Evolutionary conservation across 805 yeast genomes (phyloP).

Genomic region (Saccharomycopsis fodiens): DNA sequence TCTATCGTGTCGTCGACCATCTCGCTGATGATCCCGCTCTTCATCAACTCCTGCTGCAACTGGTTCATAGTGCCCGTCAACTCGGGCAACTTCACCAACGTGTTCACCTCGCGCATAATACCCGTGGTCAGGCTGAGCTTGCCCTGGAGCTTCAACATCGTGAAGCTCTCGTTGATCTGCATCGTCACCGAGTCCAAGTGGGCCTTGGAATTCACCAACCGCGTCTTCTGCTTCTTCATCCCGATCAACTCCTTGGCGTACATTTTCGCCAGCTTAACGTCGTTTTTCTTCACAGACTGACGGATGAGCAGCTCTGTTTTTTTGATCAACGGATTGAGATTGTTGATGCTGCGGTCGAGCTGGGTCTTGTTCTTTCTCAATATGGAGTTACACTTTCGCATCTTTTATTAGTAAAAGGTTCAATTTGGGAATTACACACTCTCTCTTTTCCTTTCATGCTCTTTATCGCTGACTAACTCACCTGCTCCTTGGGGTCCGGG

Average conservation of each 20-base stretch:
- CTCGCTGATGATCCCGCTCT: constrained; percentile 81
- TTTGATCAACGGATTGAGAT: constrained; percentile 58
- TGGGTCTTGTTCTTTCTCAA: constrained; percentile 81
- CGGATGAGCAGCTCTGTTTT: constrained; percentile 75
- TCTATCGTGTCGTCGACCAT: constrained; percentile 93
- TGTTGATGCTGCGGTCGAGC: constrained; percentile 55
- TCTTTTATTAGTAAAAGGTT: constrained; percentile 26
- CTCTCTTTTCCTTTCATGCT: constrained; percentile 10
- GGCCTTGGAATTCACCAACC: constrained; percentile 75
- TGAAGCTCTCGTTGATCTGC: constrained; percentile 90
- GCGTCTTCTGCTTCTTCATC: constrained; percentile 62
- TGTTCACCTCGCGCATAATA: constrained; percentile 84
- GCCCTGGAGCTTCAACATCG: constrained; percentile 72
- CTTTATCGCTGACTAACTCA: constrained; percentile 25
- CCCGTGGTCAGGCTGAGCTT: constrained; percentile 71
- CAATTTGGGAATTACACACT: background rate
- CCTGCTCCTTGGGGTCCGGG: constrained; percentile 90
- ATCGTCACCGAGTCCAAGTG: constrained; percentile 77
- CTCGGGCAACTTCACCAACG: constrained; percentile 70
- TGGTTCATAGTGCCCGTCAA: constrained; percentile 77
- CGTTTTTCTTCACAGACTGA: constrained; percentile 68
- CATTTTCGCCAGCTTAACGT: constrained; percentile 61
- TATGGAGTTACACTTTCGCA: constrained; percentile 67
- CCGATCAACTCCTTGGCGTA: constrained; percentile 79
- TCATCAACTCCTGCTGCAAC: constrained; percentile 77